These are phyloP conservation scores for Phytophthora hibernalis DNA, from an alignment of 352 stramenopile genomes.

Conservation along the genomic window DNA sequence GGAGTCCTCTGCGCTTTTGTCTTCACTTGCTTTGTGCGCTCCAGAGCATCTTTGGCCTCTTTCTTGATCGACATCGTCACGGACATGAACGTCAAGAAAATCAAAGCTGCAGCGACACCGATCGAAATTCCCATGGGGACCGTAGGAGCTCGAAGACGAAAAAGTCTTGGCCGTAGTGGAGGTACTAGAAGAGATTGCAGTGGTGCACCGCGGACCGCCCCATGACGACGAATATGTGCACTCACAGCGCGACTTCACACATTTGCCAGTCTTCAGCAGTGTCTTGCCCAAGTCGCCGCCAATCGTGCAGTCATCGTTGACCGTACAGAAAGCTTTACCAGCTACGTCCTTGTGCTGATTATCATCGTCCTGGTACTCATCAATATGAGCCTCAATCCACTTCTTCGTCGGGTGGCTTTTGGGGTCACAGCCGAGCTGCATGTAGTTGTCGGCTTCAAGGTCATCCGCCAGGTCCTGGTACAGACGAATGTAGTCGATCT, in stretches of 20 bases:
- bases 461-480: constrained; percentile 68
- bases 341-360: constrained; percentile 42
- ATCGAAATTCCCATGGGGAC: constrained; percentile 44
- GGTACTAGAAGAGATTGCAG: constrained; percentile 32
- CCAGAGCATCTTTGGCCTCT: constrained; percentile 13
- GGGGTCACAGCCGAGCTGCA: constrained; percentile 47
- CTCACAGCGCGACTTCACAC: constrained; percentile 48
- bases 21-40: constrained; percentile 17
- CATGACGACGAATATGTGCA: constrained; percentile 46
- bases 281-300: constrained; percentile 22
- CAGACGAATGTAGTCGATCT: constrained; percentile 88
- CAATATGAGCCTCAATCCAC: constrained; percentile 49
- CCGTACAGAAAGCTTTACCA: constrained; percentile 42
- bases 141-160: constrained; percentile 30
- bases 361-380: constrained; percentile 47
- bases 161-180: constrained; percentile 35
- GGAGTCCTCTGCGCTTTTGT: constrained; percentile 6
- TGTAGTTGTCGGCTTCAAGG: constrained; percentile 33
- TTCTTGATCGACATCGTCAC: constrained; percentile 43
- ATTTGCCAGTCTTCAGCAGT: constrained; percentile 42
- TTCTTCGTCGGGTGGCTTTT: constrained; percentile 47
- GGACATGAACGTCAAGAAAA: constrained; percentile 42
- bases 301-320: constrained; percentile 51
- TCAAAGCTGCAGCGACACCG: constrained; percentile 34
- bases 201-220: constrained; percentile 60